Percentiles rank a stretch among this genome's conserved stretches.
Conservation (phyloP, 352 stramenopile species). For the Pythium insidiosum region DNA sequence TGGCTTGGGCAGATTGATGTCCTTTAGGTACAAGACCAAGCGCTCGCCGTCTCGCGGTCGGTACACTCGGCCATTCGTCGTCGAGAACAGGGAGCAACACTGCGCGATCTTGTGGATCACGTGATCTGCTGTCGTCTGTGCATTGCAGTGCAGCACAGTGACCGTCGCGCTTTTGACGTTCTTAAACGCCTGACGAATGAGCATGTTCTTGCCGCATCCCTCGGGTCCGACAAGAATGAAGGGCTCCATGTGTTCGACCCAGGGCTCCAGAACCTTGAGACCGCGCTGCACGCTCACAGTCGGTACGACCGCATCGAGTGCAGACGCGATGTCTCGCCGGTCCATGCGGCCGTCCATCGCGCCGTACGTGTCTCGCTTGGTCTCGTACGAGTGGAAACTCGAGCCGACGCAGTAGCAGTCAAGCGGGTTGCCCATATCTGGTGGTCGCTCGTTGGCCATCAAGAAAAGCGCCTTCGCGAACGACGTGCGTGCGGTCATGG, state of each 20-base stretch:
- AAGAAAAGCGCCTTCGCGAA: conserved; percentile 91
- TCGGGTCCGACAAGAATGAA: conserved; percentile 94
- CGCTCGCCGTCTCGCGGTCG: conserved; percentile 88
- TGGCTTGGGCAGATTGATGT: conserved; percentile 94
- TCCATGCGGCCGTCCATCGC: conserved; percentile 61
- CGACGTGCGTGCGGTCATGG: conserved; percentile 44
- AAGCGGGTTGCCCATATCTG: conserved; percentile 78
- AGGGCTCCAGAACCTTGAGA: conserved; percentile 83
- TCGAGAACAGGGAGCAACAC: conserved; percentile 91
- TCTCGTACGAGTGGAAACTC: conserved; percentile 67
- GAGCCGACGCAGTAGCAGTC: conserved; percentile 84
- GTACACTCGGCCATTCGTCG: conserved; percentile 87
- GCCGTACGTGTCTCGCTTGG: conserved; percentile 72
- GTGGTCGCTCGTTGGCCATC: conserved; percentile 87
- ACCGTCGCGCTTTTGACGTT: conserved; percentile 68
- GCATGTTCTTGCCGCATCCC: conserved; percentile 93
- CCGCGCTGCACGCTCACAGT: conserved; percentile 84
- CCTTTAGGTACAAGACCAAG: conserved; percentile 94
- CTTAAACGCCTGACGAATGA: conserved; percentile 88
- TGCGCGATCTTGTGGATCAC: conserved; percentile 94
- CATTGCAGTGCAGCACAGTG: conserved; percentile 91
- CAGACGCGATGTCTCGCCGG: conserved; percentile 29
- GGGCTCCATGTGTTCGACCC: conserved; percentile 89
- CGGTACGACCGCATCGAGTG: conserved; percentile 47
- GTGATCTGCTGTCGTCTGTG: conserved; percentile 90